Evolutionary conservation across 352 stramenopile species (phyloP), one percentile per base, ranked within the genome.

Genomic region (Phytophthora citricola): DNA sequence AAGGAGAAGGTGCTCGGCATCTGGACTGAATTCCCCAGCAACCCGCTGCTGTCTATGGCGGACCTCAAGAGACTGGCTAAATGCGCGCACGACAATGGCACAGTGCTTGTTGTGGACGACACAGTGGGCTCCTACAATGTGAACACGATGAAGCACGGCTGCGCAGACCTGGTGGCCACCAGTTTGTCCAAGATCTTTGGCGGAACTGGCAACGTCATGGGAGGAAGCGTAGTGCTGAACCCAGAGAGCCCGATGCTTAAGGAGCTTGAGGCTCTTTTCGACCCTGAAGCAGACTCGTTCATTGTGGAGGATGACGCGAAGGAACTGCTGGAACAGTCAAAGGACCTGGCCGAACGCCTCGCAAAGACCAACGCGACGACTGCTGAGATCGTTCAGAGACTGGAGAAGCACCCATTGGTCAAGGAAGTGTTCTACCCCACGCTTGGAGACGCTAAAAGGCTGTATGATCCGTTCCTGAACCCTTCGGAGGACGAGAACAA

Each of bases 141-240:
- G 10, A 94, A 98, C 63, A 67, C 95, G 24, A 85, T 98, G 71
- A 73, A 90, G 41, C 69, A 83, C 39, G 75, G 67, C 15, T 69
- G 73, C 20, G 93, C 92, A 0, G 95, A 98, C 78, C 71, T 98
- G 7, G 85, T 98, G 31, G 87, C 83, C n/a, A 97, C 93, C 11
- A 97, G 85, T 68, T 72, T 98, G 36, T 97, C 93, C 27, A 98
- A 98, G 76, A 89, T 98, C 50, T 98, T 98, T 52, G 95, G 87
- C 48, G 95, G 95, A 12, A 85, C 83, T 7, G 87, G 92, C 40
- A 94, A 96, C 63, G 84, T 93, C n/a, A 98, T 98, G 81, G 94
- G 74, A 22, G 95, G 95, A 15, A 97, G 89, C 45, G 66, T 98
- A 10, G 86, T 98, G 17, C 45, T 95, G 17, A 98, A 97, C 71